phyloP scores from a whole-genome alignment of 1,139 yeast genomes.

The Magnusiomyces ingens region DNA sequence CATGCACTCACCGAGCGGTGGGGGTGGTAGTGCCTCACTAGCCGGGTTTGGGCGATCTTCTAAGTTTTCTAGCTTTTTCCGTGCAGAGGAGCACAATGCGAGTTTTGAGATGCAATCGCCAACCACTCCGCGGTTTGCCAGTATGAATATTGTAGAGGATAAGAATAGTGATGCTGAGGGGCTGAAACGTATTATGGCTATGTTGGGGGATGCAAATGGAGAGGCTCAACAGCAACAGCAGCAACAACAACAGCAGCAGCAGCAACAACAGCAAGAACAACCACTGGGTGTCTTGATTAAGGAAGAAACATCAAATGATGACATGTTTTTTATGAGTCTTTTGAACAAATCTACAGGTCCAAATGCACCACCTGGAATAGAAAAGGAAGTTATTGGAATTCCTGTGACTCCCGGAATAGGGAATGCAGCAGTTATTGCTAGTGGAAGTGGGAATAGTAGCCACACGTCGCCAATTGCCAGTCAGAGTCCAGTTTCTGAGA shows the following conservation, averaged over 20 bases:
- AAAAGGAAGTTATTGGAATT: too few relatives aligned
- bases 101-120: neutral
- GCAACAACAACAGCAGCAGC: too few relatives aligned
- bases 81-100: conserved; percentile 10
- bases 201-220: conserved; percentile 24
- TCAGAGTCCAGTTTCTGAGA: neutral
- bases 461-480: neutral
- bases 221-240: neutral
- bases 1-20: conserved; percentile 8
- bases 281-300: too few relatives aligned
- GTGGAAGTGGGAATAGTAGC: neutral
- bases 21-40: conserved; percentile 4
- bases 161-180: conserved; percentile 29
- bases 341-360: conserved; percentile 20
- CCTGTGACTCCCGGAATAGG: too few relatives aligned
- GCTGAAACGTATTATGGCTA: conserved; percentile 31
- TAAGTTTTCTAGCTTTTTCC: conserved; percentile 25
- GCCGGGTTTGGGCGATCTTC: conserved; percentile 16
- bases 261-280: too few relatives aligned
- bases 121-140: neutral
- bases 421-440: neutral
- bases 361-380: conserved; percentile 1
- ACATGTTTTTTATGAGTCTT: conserved; percentile 27
- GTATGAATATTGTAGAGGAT: neutral
- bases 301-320: conserved; percentile 17